Percentiles rank a stretch among this genome's conserved stretches.
These are phyloP conservation scores for Diplocarpon mali DNA, from an alignment of 2,329 filamentous ascomycete genomes.

Conservation along the genomic window DNA sequence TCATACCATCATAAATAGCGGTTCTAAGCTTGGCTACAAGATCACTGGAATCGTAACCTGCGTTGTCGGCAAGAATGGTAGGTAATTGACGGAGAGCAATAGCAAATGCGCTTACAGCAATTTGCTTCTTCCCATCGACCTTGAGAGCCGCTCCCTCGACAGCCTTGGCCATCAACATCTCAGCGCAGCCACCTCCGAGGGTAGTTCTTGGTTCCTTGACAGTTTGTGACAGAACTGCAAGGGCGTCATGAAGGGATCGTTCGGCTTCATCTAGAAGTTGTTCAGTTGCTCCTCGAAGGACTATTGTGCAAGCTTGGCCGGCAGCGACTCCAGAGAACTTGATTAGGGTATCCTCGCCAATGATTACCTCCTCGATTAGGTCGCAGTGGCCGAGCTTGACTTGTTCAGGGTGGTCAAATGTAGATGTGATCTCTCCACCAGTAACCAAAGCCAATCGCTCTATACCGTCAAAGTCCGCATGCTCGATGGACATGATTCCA, in stretches of 20 bases:
- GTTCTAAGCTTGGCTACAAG: conserved; percentile 85
- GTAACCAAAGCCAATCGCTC: conserved; percentile 91
- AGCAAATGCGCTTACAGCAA: conserved; percentile 85
- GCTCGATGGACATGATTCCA: conserved; percentile 96
- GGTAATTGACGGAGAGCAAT: conserved; percentile 84
- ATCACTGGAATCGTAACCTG: conserved; percentile 89
- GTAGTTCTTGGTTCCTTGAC: conserved; percentile 91
- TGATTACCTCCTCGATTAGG: conserved; percentile 93
- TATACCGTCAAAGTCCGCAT: conserved; percentile 97
- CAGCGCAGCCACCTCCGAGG: conserved; percentile 87
- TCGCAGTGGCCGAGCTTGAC: conserved; percentile 95
- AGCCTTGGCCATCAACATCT: conserved; percentile 99
- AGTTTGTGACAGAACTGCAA: conserved; percentile 93
- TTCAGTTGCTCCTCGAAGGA: conserved; percentile 89
- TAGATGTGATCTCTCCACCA: conserved; percentile 92
- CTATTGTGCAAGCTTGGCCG: conserved; percentile 90
- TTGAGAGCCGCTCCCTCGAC: conserved; percentile 90
- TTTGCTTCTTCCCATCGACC: conserved; percentile 90
- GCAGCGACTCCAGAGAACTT: conserved; percentile 94
- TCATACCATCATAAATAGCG: conserved; percentile 90
- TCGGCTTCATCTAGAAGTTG: conserved; percentile 96
- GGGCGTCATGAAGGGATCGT: conserved; percentile 86
- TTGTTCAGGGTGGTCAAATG: conserved; percentile 94
- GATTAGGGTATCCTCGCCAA: conserved; percentile 94
- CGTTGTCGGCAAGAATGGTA: conserved; percentile 95